Conservation (phyloP, 1,284 basidiomycete genomes). For the Ceratobasidium sp. region DNA sequence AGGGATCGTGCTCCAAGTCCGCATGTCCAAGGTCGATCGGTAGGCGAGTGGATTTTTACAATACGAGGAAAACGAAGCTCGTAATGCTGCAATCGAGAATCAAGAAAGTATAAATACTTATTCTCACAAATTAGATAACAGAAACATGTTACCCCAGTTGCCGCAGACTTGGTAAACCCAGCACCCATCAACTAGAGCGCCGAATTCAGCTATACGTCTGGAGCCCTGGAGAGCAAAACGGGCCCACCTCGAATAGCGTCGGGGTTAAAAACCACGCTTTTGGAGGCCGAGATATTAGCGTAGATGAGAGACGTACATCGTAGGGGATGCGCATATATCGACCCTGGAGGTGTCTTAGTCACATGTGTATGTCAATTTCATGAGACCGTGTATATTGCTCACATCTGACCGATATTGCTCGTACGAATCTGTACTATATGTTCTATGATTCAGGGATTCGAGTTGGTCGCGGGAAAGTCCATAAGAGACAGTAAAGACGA, state of each 20-base stretch:
- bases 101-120: not conserved
- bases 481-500: constrained; percentile 78
- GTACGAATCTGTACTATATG: constrained; percentile 47
- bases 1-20: constrained; percentile 39
- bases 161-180: constrained; percentile 73
- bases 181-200: constrained; percentile 74
- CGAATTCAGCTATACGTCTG: not conserved
- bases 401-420: not conserved
- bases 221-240: constrained; percentile 62
- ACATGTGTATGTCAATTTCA: not conserved
- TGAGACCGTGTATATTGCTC: not conserved
- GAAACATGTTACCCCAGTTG: constrained; percentile 59
- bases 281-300: not conserved
- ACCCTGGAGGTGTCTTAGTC: not conserved
- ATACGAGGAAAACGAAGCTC: constrained; percentile 84
- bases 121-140: not conserved
- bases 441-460: constrained; percentile 71
- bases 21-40: constrained; percentile 67
- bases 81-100: constrained; percentile 64
- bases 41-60: constrained; percentile 65
- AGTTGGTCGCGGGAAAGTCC: constrained; percentile 69
- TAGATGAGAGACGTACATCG: not conserved
- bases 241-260: constrained; percentile 57
- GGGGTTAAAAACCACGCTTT: not conserved
- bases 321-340: constrained; percentile 6